Evolutionary conservation across 2,329 filamentous ascomycete species (phyloP), one percentile per base, ranked within the genome.

Genomic region (Sclerotinia borealis): DNA sequence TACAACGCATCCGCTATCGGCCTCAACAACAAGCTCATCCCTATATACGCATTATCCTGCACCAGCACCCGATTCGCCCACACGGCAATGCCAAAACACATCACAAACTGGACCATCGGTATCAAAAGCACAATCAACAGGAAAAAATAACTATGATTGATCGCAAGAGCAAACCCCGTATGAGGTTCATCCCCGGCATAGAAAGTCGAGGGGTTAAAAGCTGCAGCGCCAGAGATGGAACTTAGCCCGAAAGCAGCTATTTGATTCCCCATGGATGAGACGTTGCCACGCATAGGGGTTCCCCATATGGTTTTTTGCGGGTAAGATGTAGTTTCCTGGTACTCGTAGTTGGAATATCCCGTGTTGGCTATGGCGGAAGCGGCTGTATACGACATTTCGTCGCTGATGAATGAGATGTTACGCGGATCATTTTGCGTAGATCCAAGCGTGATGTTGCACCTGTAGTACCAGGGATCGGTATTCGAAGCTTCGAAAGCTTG

Each of bases 61-160:
- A 73, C 69, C 67, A 65, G 67, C 19, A 73, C 72, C 2, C 66
- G 62, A 63, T 73, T 73, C 10, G 69, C 66, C 50, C 70, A 60
- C 4, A 72, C 43, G 0, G 70, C 71, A 5, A 70, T 68, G 1
- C 70, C 51, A n/a, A 71, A 45, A 25, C 66, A 64, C 50, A 73
- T 70, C 0, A 70, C 3, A 15, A 70, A 55, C 54, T 73, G 71
- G 31, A 64, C 68, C 1, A 58, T 56, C 10, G 52, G 61, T 4
- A 73, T 68, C 9, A 73, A 29, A 4, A 63, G 65, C 51, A 80
- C 70, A 29, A 72, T 73, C 10, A 79, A 68, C 58, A 79, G 79
- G 1, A 79, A 78, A 65, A 78, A 79, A 63, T 78, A 77, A 0
- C 75, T 77, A 68, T 80, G 80, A 0, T 75, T 77, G 31, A 80